A percentile compares a stretch with the other conserved stretches of the same genome.
Conservation (phyloP, 495 filamentous ascomycete genomes). For the Staphylotrichum tortipilum region DNA sequence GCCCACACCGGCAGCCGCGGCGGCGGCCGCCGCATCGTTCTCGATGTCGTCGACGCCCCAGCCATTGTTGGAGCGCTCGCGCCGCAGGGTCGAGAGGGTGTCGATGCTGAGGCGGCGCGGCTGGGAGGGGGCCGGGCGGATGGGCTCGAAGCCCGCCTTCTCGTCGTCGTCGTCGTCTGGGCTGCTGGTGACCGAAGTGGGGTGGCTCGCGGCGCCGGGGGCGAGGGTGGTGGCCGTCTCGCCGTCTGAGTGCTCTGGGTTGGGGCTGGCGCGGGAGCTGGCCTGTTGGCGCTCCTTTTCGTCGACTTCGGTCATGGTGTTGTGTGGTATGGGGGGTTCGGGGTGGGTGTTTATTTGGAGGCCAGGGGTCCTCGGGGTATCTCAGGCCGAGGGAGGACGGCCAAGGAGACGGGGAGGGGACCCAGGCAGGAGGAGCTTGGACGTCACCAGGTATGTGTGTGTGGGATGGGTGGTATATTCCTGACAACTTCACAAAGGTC, state of each 20-base stretch:
- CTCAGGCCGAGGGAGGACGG: neutral
- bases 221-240: neutral
- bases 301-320: neutral
- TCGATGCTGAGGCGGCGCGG: constrained; percentile 1
- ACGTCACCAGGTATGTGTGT: neutral
- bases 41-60: constrained; percentile 47
- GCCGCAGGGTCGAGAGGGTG: constrained; percentile 10
- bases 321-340: no score
- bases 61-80: constrained; percentile 53
- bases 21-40: constrained; percentile 24
- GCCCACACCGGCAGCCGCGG: neutral
- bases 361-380: neutral
- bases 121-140: constrained; percentile 1
- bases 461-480: no score
- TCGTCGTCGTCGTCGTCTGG: neutral
- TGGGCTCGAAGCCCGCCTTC: constrained; percentile 8
- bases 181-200: neutral
- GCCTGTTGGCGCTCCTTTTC: neutral
- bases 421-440: neutral
- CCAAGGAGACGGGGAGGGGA: no score
- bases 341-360: neutral
- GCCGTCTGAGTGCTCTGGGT: neutral
- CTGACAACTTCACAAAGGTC: neutral
- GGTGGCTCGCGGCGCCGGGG: neutral
- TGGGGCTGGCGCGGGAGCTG: neutral